Evolutionary conservation across 1,284 basidiomycete species (phyloP).

Genomic region (Abortiporus biennis): DNA sequence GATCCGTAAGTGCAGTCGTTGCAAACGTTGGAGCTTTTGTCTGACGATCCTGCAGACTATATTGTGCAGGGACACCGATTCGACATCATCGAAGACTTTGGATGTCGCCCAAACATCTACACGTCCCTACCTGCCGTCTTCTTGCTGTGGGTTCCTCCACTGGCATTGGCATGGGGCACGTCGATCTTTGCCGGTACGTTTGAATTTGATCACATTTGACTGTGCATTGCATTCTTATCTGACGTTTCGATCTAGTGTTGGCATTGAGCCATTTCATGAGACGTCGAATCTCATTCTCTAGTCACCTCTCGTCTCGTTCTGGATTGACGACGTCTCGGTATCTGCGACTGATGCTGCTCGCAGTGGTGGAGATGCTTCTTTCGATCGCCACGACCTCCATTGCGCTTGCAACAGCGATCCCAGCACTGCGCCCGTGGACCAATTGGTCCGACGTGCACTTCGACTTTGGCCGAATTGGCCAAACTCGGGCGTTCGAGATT

Average conservation of each 20-base stretch:
- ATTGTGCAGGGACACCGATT: conserved; percentile 31
- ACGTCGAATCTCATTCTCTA: conserved; percentile 18
- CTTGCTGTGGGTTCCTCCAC: conserved; percentile 17
- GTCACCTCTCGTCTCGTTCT: conserved; percentile 12
- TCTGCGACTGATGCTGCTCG: conserved; percentile 13
- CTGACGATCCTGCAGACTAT: conserved; percentile 20
- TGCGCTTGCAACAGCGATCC: no score
- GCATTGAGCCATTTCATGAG: conserved; percentile 24
- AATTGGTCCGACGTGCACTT: conserved; percentile 33
- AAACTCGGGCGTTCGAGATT: conserved; percentile 6
- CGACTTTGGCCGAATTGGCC: conserved; percentile 25
- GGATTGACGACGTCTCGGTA: conserved; percentile 11
- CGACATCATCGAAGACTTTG: conserved; percentile 29
- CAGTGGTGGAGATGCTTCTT: conserved; percentile 1
- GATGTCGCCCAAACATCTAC: conserved; percentile 23
- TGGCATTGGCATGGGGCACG: conserved; percentile 16
- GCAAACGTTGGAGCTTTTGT: neutral
- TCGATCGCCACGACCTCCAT: conserved; percentile 1
- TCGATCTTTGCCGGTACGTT: conserved; percentile 18
- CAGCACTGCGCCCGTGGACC: conserved; percentile 26
- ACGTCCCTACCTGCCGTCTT: conserved; percentile 17
- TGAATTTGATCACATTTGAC: conserved; percentile 17
- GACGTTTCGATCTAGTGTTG: no score
- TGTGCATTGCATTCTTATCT: conserved; percentile 11
- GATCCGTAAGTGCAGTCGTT: conserved; percentile 18